Conservation (phyloP, 192 early-diverging fungal genomes). For the Polychytrium aggregatum region DNA sequence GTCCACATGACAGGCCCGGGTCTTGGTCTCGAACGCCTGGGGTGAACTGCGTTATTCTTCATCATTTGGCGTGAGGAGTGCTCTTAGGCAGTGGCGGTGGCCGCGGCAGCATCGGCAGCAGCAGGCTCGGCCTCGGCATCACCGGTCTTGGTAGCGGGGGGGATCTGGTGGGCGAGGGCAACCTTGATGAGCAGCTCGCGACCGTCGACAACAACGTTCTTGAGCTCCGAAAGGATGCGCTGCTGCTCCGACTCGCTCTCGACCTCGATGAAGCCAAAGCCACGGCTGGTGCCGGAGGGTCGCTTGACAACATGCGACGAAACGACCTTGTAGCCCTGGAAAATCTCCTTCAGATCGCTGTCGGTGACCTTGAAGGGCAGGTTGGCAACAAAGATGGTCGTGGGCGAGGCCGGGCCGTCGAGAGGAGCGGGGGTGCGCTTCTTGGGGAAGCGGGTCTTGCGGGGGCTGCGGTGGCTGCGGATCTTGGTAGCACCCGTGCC, state of each 20-base stretch:
- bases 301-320: slow-evolving; percentile 64
- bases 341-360: slow-evolving; percentile 26
- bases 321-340: slow-evolving; percentile 45
- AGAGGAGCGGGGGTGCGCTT: slow-evolving; percentile 10
- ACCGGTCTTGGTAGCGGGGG: slow-evolving; percentile 6
- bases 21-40: no score
- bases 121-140: no score
- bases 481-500: background rate
- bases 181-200: slow-evolving; percentile 42
- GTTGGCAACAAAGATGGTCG: slow-evolving; percentile 49
- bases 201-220: slow-evolving; percentile 50
- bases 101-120: no score
- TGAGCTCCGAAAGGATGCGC: slow-evolving; percentile 54
- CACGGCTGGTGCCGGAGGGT: slow-evolving; percentile 67
- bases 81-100: no score
- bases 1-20: no score
- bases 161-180: slow-evolving; percentile 19
- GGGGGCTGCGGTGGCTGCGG: background rate
- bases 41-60: no score
- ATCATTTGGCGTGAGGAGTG: no score
- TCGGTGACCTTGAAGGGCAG: slow-evolving; percentile 40
- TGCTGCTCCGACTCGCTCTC: slow-evolving; percentile 64
- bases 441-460: slow-evolving; percentile 7
- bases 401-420: slow-evolving; percentile 20
- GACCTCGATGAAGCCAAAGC: slow-evolving; percentile 91